Conservation (phyloP, 345 rosid species). For the Bruguiera gymnorhiza region DNA sequence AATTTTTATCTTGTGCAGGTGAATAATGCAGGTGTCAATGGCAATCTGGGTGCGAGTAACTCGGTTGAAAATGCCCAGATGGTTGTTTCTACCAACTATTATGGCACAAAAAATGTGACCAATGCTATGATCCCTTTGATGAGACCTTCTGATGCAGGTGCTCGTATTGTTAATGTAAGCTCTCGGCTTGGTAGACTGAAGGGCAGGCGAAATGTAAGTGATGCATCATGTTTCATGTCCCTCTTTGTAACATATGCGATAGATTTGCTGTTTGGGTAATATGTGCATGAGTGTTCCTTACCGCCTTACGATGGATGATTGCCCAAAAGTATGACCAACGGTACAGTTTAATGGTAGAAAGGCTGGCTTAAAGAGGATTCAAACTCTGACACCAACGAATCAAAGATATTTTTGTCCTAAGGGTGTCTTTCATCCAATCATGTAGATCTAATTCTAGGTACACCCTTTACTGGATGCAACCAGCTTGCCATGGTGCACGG, state of each 20-base stretch:
- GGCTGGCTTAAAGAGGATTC: too few relatives aligned
- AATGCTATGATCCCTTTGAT: slow-evolving; percentile 82
- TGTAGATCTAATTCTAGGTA: too few relatives aligned
- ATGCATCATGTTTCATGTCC: neutral
- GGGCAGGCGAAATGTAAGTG: slow-evolving; percentile 79
- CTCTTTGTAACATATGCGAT: neutral
- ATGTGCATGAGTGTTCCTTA: neutral
- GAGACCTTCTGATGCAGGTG: slow-evolving; percentile 67
- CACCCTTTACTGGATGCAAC: too few relatives aligned
- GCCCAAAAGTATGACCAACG: too few relatives aligned
- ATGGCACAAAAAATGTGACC: slow-evolving; percentile 73
- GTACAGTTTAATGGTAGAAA: too few relatives aligned
- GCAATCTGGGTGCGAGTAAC: slow-evolving; percentile 67
- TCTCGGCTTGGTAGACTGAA: slow-evolving; percentile 77
- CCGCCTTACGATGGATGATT: neutral
- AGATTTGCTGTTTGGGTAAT: neutral
- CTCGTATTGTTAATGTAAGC: slow-evolving; percentile 83
- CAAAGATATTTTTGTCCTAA: too few relatives aligned
- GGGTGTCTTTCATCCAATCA: too few relatives aligned
- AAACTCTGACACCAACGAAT: too few relatives aligned
- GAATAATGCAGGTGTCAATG: slow-evolving; percentile 93
- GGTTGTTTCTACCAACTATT: slow-evolving; percentile 70
- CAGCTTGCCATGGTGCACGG: too few relatives aligned
- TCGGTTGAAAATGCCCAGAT: slow-evolving; percentile 62
- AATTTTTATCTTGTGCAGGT: slow-evolving; percentile 44